Evolutionary conservation across 2,329 filamentous ascomycete species (phyloP), one percentile per base, ranked within the genome.

Genomic region (Epichloe elymi): DNA sequence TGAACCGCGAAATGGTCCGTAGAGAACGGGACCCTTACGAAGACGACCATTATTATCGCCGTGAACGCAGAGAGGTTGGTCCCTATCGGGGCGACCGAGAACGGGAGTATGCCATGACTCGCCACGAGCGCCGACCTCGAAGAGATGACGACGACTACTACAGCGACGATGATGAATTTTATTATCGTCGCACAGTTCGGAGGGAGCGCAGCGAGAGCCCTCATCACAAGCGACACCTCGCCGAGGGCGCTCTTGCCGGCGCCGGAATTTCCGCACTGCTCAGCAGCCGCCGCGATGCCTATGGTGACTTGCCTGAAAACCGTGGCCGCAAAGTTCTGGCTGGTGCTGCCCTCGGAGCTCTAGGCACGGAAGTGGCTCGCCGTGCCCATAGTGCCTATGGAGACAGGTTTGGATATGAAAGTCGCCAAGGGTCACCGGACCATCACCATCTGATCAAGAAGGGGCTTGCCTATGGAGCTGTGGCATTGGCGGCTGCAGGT

Each of bases 241-340:
- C 80, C 20, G 79, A 82, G 59, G 80, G 80, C n/a, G 80, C 79
- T 10, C 69, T 83, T 15, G 80, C 80, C 30, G 80, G 79, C 15
- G 80, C 80, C 17, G 80, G 80, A 46, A 64, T 80, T 7, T 75
- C 76, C 11, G 80, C 80, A n/a, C 64, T 83, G 3, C 64, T 82
- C 5, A 70, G 74, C 15, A 77, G 75, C 46, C 75, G 78, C 19
- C 72, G 76, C 46, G 71, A 73, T 48, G 70, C 69, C 50, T 65
- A 74, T 3, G 74, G 75, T 47, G 75, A 76, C 23, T 59, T 75
- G 4, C 67, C 67, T 0, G 71, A 76, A 19, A 66, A 78, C 56
- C 73, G 76, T 23, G 77, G 77, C 41, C 73, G 75, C 50, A 81
- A 81, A 58, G 76, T 81, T 35, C 59, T 80, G 15, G 76, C 79